Base-by-base conservation (phyloP, 1,284 basidiomycete genomes). In the Anthracocystis panici-leucophaei region DNA sequence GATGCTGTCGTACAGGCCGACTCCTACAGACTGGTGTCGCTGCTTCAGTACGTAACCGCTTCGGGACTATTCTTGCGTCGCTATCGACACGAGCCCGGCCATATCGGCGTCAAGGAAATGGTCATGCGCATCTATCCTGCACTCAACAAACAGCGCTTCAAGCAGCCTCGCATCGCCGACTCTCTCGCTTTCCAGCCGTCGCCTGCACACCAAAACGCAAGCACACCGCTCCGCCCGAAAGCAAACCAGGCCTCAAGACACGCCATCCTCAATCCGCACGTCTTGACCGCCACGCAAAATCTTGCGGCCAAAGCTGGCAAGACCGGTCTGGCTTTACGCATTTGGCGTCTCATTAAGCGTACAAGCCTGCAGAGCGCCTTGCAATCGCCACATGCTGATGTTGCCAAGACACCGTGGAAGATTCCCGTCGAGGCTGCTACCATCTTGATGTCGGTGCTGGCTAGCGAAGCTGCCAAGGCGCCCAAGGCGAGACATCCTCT, bases 281-380 rank as follows among this genome's bases (percentile, higher is more conserved):
- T 82, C 12, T 38, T 77, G 52, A 74, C 70, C 1, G 75, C 78
- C 2, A 54, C 63, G 27, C 68, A 80, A 52, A 67, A 77, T 23
- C 63, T 82, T 3, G 79, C 75, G 2, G 75, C 61, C 25, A 66
- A 64, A 23, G 74, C 72, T 21, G 78, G 78, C 25, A 71, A 73
- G 46, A 65, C 68, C 1, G 65, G 64, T 20, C 56, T 81, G 11
- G 68, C 67, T 12, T 31, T 81, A 49, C 73, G 74, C 20, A 41
- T 81, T n/a, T 82, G 78, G 78, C 71, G 64, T 40, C 52, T 79
- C n/a, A 57, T 77, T 38, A 80, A 80, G 62, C 72, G 71, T 10
- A 65, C 62, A 18, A 75, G 73, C 48, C 27, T 67, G 21, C 65
- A 75, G 38, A 78, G 76, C 49, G 54, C 57, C 27, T 49, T 60